Conservation (phyloP, 345 rosid genomes). For the Eucalyptus viminalis region DNA sequence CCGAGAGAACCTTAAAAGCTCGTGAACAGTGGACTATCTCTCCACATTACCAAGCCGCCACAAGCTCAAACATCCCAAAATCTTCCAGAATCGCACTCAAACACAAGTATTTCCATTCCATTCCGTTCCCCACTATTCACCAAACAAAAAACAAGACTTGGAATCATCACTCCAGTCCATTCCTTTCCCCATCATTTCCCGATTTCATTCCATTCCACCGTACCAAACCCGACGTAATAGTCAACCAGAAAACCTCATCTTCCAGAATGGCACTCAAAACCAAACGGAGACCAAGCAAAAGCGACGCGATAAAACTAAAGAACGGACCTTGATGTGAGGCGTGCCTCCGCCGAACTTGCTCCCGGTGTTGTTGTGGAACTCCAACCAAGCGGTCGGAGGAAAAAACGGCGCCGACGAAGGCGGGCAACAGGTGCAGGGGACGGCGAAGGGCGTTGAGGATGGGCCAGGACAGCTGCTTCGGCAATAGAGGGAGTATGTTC, state of each 20-base stretch:
- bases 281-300: not conserved
- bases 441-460: conserved; percentile 48
- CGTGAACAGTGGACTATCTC: too few species aligned
- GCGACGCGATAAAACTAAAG: not conserved
- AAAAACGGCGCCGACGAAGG: conserved; percentile 73
- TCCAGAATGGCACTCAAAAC: not conserved
- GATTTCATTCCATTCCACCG: not conserved
- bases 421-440: conserved; percentile 66
- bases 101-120: too few species aligned
- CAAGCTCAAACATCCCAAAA: too few species aligned
- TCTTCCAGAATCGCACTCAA: too few species aligned
- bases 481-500: conserved; percentile 2
- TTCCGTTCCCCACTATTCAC: too few species aligned
- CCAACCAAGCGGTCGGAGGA: conserved; percentile 64
- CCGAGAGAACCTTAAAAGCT: too few species aligned
- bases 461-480: conserved; percentile 10
- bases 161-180: too few species aligned
- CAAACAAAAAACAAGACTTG: too few species aligned
- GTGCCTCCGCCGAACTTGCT: conserved; percentile 85
- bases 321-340: conserved; percentile 65
- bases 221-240: not conserved
- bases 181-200: too few species aligned
- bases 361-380: conserved; percentile 77
- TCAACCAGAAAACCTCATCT: not conserved
- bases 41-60: too few species aligned